A percentile compares a stretch with the other conserved stretches of the same genome.
phyloP scores from a whole-genome alignment of 352 stramenopile genomes.

The Globisporangium recalcitrans region DNA sequence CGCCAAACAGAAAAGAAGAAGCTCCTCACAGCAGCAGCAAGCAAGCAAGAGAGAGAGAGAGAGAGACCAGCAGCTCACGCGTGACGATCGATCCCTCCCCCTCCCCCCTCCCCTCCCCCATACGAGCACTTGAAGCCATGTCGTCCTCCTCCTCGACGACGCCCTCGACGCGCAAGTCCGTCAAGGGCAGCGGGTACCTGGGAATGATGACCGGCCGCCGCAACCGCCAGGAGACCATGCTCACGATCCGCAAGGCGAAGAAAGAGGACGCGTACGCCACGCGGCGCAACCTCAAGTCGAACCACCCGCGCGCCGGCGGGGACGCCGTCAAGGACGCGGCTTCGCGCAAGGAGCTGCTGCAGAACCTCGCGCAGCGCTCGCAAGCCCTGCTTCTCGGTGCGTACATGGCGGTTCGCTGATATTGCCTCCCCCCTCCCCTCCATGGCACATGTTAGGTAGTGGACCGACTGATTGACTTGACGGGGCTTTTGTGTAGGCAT shows the following conservation, averaged over 20 bases:
- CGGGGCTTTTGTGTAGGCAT: constrained; percentile 34
- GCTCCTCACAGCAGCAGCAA: not conserved
- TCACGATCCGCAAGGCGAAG: constrained; percentile 86
- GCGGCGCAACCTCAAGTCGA: constrained; percentile 80
- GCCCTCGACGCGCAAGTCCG: constrained; percentile 45
- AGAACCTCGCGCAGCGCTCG: constrained; percentile 73
- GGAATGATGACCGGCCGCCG: constrained; percentile 72
- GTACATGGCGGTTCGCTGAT: constrained; percentile 2
- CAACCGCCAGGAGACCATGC: constrained; percentile 83
- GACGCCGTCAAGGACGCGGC: constrained; percentile 22
- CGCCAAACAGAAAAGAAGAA: not conserved
- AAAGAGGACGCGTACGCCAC: constrained; percentile 87
- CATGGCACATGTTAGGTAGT: too few relatives aligned
- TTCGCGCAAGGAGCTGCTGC: constrained; percentile 64
- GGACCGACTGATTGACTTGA: not conserved
- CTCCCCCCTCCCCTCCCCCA: too few relatives aligned
- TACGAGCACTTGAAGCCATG: not conserved
- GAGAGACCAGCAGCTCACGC: not conserved
- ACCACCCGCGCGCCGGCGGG: constrained; percentile 36
- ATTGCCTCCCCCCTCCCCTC: not conserved
- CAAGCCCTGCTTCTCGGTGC: constrained; percentile 70
- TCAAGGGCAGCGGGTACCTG: constrained; percentile 64
- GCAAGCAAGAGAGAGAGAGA: not conserved
- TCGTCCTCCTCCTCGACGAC: constrained; percentile 3
- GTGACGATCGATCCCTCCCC: too few relatives aligned